Evolutionary conservation across 2,329 filamentous ascomycete genomes (phyloP).

Genomic region (Diplodia mutila): DNA sequence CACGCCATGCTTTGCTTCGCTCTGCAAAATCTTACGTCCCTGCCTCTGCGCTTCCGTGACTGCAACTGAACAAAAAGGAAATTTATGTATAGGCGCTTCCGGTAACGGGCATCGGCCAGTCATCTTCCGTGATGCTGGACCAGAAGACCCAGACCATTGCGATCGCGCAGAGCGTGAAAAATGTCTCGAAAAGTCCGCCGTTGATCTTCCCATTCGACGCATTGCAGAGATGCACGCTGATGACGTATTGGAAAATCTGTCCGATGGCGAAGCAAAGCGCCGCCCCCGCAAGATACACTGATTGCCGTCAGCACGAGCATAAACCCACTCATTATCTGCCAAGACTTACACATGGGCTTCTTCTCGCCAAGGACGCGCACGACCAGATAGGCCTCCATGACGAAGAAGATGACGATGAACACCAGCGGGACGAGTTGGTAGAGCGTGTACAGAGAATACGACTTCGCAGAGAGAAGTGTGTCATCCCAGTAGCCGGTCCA

Average conservation of each 20-base stretch:
- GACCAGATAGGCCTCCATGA: constrained; percentile 82
- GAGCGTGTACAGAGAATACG: constrained; percentile 88
- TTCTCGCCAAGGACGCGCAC: constrained; percentile 83
- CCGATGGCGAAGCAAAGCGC: constrained; percentile 84
- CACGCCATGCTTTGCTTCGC: constrained; percentile 25
- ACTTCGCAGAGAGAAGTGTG: constrained; percentile 58
- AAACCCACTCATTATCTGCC: neutral
- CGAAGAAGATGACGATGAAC: constrained; percentile 84
- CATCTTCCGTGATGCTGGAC: constrained; percentile 98
- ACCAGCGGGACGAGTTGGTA: constrained; percentile 89
- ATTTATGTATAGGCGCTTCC: constrained; percentile 46
- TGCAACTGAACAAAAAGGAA: constrained; percentile 30
- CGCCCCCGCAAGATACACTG: constrained; percentile 74
- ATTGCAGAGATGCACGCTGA: constrained; percentile 88
- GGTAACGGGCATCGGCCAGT: constrained; percentile 73
- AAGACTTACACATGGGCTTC: constrained; percentile 78
- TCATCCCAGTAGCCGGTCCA: constrained; percentile 80
- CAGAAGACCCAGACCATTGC: constrained; percentile 91
- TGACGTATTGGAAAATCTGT: constrained; percentile 93
- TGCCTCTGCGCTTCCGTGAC: constrained; percentile 4
- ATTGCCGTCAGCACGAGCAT: neutral
- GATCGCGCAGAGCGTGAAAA: constrained; percentile 87
- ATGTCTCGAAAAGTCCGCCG: constrained; percentile 86
- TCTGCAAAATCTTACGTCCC: constrained; percentile 18
- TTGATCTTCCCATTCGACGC: constrained; percentile 86